Conservation (phyloP, 192 early-diverging fungal species). For the Geranomyces variabilis region DNA sequence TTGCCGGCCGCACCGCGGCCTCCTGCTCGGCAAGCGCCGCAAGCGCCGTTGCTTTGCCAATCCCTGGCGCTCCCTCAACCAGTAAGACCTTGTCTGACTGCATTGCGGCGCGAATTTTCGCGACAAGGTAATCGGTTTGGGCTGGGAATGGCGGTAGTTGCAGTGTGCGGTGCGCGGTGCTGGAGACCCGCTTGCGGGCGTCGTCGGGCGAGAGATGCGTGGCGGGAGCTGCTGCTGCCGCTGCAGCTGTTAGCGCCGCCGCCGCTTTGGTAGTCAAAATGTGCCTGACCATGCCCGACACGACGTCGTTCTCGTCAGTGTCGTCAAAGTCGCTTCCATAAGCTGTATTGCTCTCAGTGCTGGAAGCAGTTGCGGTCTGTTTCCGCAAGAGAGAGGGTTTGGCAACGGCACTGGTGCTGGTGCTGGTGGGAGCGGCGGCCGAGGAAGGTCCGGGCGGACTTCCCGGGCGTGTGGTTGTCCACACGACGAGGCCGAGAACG, state of each 20-base stretch:
- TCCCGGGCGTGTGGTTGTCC: background rate
- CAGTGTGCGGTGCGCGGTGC: background rate
- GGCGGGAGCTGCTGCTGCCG: background rate
- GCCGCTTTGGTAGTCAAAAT: background rate
- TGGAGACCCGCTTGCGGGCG: background rate
- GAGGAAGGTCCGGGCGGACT: background rate
- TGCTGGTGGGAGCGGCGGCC: too few species aligned
- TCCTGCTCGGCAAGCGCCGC: conserved; percentile 23
- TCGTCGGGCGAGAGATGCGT: background rate
- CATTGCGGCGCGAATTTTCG: conserved; percentile 33
- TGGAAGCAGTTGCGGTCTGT: background rate
- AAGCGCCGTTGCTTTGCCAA: conserved; percentile 43
- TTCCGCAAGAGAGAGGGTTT: background rate
- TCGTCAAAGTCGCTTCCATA: background rate
- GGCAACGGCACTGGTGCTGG: background rate
- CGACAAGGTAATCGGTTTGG: conserved; percentile 38
- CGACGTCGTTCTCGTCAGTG: background rate
- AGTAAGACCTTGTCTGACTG: conserved; percentile 27
- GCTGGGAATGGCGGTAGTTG: conserved; percentile 34
- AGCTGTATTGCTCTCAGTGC: background rate
- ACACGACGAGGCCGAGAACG: conserved; percentile 1
- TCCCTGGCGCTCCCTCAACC: conserved; percentile 42
- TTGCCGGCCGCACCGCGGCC: conserved; percentile 21
- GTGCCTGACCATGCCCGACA: conserved; percentile 7
- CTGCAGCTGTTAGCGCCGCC: background rate